Percentiles rank a stretch among this genome's conserved stretches.
These are phyloP conservation scores for Ramularia collo-cygni DNA, from an alignment of 2,329 filamentous ascomycete genomes.

Conservation along the genomic window DNA sequence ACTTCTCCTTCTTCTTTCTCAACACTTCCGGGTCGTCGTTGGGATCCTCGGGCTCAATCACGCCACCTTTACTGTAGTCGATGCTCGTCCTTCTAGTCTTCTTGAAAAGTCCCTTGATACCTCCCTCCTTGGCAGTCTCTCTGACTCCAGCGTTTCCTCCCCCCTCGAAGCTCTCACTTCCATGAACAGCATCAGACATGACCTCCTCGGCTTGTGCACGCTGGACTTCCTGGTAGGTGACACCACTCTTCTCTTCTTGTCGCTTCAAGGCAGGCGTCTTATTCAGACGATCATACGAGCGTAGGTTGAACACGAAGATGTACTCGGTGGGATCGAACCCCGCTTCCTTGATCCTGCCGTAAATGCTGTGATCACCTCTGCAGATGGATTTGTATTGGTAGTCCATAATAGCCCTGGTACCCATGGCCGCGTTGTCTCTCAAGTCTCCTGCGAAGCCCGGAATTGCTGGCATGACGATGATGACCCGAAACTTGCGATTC, in stretches of 20 bases:
- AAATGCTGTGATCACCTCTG: slow-evolving; percentile 86
- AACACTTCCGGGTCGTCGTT: slow-evolving; percentile 11
- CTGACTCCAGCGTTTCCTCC: slow-evolving; percentile 26
- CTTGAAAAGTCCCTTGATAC: slow-evolving; percentile 20
- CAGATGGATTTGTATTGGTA: slow-evolving; percentile 97
- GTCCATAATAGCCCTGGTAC: slow-evolving; percentile 93
- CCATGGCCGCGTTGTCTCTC: slow-evolving; percentile 70
- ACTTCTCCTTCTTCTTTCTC: slow-evolving; percentile 18
- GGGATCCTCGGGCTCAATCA: slow-evolving; percentile 15
- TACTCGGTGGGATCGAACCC: slow-evolving; percentile 74
- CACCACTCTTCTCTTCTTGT: slow-evolving; percentile 72
- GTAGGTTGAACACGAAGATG: slow-evolving; percentile 89
- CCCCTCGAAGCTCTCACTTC: slow-evolving; percentile 25
- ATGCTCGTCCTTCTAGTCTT: slow-evolving; percentile 30
- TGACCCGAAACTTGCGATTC: slow-evolving; percentile 79
- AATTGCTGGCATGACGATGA: slow-evolving; percentile 82
- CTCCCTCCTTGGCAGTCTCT: slow-evolving; percentile 24
- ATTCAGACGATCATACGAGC: slow-evolving; percentile 88
- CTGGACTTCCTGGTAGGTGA: slow-evolving; percentile 80
- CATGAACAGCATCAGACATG: slow-evolving; percentile 68
- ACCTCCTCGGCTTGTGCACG: slow-evolving; percentile 83
- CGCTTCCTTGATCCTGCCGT: slow-evolving; percentile 63
- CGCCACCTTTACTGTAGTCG: slow-evolving; percentile 14
- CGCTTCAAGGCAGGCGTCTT: slow-evolving; percentile 66
- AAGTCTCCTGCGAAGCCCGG: slow-evolving; percentile 93